Conservation (phyloP, 768 basidiomycete species). For the Leccinum fibrillosum region DNA sequence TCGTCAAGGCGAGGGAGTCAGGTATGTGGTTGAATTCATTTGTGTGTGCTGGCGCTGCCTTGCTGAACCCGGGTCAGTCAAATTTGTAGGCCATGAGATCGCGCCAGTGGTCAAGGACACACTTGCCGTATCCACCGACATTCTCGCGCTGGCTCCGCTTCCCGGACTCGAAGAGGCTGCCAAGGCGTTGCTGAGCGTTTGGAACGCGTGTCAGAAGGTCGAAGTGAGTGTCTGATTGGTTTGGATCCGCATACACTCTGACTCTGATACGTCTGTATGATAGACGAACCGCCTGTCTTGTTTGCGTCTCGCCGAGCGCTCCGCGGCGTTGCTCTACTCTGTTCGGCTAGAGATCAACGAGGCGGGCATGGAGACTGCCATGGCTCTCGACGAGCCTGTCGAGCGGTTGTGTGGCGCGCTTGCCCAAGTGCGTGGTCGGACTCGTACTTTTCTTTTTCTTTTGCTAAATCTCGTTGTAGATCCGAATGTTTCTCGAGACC, state of each 20-base stretch:
- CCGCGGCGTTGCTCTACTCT: conserved; percentile 63
- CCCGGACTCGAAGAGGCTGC: conserved; percentile 54
- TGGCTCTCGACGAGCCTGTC: conserved; percentile 51
- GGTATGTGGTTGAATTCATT: conserved; percentile 3
- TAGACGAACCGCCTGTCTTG: conserved; percentile 69
- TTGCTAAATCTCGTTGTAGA: conserved; percentile 26
- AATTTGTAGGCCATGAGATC: conserved; percentile 33
- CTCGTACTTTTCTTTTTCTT: neutral
- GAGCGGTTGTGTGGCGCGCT: conserved; percentile 28
- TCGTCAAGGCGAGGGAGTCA: conserved; percentile 22
- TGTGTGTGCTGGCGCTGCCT: neutral
- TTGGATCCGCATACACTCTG: neutral
- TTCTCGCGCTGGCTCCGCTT: conserved; percentile 51
- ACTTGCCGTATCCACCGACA: conserved; percentile 34
- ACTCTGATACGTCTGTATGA: neutral
- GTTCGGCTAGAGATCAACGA: conserved; percentile 59
- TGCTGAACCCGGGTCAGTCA: conserved; percentile 18
- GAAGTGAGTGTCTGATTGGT: conserved; percentile 44
- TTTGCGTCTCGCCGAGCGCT: conserved; percentile 69
- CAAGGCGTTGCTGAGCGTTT: conserved; percentile 53
- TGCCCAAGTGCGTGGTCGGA: conserved; percentile 40
- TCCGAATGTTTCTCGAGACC: conserved; percentile 52
- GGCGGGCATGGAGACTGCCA: conserved; percentile 49
- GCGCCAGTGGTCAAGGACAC: conserved; percentile 36
- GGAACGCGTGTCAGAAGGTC: conserved; percentile 58